phyloP scores from a whole-genome alignment of 2,329 filamentous ascomycete genomes.

The Dothistroma pini region DNA sequence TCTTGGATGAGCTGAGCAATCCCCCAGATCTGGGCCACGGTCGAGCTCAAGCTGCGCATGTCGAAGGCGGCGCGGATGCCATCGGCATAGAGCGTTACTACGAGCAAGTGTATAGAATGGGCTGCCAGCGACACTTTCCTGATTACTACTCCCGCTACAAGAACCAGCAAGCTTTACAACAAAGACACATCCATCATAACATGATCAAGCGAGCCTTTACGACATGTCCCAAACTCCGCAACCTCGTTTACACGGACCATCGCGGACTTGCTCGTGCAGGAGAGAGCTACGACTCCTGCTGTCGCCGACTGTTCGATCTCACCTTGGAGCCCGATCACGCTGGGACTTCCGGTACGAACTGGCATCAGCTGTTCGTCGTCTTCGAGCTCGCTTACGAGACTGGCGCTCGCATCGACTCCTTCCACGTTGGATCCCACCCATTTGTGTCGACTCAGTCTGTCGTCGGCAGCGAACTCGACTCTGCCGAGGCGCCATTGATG shows the following conservation, averaged over 20 bases:
- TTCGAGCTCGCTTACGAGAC: not conserved
- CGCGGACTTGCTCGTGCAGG: not conserved
- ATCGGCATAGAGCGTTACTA: not conserved
- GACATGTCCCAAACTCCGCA: not conserved
- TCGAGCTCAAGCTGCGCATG: no score
- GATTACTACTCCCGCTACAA: slow-evolving; percentile 3
- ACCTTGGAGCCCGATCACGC: not conserved
- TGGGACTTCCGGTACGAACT: not conserved
- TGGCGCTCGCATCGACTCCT: not conserved
- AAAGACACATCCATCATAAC: not conserved
- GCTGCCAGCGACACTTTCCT: not conserved
- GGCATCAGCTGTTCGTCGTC: not conserved
- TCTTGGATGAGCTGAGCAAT: not conserved
- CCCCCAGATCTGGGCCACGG: not conserved
- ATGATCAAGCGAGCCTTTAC: not conserved
- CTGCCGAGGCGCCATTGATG: not conserved
- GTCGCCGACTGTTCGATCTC: slow-evolving; percentile 1
- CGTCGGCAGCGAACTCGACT: not conserved
- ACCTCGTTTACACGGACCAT: not conserved
- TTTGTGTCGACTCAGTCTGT: not conserved
- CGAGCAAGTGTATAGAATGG: slow-evolving; percentile 2
- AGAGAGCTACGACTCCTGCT: slow-evolving; percentile 1
- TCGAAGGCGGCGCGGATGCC: not conserved
- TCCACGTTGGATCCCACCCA: not conserved
- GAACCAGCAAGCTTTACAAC: not conserved